Percentiles rank a stretch among this genome's conserved stretches.
These are phyloP conservation scores for Rhinocladiella mackenziei DNA, from an alignment of 2,329 filamentous ascomycete genomes.

Conservation along the genomic window DNA sequence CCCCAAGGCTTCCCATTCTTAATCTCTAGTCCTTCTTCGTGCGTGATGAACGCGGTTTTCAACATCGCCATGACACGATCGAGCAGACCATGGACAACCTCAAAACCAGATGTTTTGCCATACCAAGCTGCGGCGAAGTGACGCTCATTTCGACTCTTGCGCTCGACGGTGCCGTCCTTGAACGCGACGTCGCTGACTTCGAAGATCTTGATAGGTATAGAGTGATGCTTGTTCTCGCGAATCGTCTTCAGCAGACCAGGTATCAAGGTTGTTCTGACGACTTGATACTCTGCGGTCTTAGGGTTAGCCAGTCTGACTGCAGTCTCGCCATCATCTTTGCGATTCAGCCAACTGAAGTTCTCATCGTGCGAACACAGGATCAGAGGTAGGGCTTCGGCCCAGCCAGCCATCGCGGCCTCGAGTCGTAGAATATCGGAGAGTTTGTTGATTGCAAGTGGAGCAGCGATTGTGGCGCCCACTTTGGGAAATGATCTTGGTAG, in stretches of 20 bases:
- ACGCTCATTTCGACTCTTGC: constrained; percentile 84
- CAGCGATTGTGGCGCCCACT: constrained; percentile 79
- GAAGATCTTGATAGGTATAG: constrained; percentile 85
- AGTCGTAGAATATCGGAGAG: constrained; percentile 83
- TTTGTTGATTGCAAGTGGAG: constrained; percentile 88
- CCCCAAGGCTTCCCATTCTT: constrained; percentile 50
- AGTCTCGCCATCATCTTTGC: constrained; percentile 77
- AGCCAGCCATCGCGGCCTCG: constrained; percentile 89
- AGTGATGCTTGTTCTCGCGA: constrained; percentile 85
- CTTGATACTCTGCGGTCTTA: constrained; percentile 89
- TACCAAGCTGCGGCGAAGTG: constrained; percentile 97
- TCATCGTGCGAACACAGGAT: constrained; percentile 97
- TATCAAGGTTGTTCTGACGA: constrained; percentile 80
- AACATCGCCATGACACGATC: constrained; percentile 93
- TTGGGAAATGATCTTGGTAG: constrained; percentile 82
- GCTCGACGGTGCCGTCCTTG: constrained; percentile 77
- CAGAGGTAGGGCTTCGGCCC: constrained; percentile 92
- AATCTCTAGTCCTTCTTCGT: constrained; percentile 65
- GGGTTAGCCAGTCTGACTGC: constrained; percentile 85
- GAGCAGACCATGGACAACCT: constrained; percentile 88
- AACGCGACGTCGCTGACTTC: constrained; percentile 88
- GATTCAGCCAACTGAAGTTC: constrained; percentile 94
- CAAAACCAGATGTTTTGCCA: constrained; percentile 90
- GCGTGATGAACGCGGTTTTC: constrained; percentile 71
- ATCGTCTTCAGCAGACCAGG: constrained; percentile 91